Conservation (phyloP, 179 eudicot genomes). For the Sideroxylon spinosum region DNA sequence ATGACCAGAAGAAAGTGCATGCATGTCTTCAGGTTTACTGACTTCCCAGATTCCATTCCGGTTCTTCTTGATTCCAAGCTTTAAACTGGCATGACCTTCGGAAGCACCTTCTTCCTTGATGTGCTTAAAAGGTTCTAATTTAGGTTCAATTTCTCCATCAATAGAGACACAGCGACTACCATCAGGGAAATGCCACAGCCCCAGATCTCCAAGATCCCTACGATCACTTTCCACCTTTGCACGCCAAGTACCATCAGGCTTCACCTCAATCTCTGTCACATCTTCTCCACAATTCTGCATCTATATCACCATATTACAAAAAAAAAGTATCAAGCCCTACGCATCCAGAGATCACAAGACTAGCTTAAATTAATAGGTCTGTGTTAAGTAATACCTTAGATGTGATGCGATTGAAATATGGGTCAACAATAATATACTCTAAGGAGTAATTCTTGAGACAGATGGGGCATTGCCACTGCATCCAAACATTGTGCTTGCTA, state of each 20-base stretch:
- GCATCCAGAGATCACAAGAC: not conserved
- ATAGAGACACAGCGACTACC: conserved; percentile 50
- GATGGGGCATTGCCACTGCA: conserved; percentile 76
- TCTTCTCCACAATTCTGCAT: conserved; percentile 63
- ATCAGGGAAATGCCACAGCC: conserved; percentile 69
- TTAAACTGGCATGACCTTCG: conserved; percentile 49
- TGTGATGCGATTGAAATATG: conserved; percentile 61
- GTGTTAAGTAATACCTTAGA: conserved; percentile 38
- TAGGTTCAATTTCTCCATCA: conserved; percentile 41
- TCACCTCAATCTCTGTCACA: conserved; percentile 72
- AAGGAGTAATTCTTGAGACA: conserved; percentile 69
- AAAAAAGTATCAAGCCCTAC: conserved; percentile 4
- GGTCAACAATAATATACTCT: conserved; percentile 45
- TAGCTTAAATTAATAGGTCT: conserved; percentile 1
- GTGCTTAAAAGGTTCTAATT: conserved; percentile 47
- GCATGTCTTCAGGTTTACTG: conserved; percentile 50
- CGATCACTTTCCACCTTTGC: conserved; percentile 53
- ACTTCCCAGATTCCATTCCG: conserved; percentile 81
- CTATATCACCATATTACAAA: conserved; percentile 28
- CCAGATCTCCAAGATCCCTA: conserved; percentile 62
- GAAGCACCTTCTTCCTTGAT: conserved; percentile 56
- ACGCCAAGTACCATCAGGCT: conserved; percentile 95
- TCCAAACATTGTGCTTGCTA: not conserved
- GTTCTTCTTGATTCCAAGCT: conserved; percentile 76
- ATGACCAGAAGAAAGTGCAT: conserved; percentile 46